Evolutionary conservation across 2,329 filamentous ascomycete genomes (phyloP), one percentile per base, ranked within the genome.

Genomic region (Arthroderma sp.): DNA sequence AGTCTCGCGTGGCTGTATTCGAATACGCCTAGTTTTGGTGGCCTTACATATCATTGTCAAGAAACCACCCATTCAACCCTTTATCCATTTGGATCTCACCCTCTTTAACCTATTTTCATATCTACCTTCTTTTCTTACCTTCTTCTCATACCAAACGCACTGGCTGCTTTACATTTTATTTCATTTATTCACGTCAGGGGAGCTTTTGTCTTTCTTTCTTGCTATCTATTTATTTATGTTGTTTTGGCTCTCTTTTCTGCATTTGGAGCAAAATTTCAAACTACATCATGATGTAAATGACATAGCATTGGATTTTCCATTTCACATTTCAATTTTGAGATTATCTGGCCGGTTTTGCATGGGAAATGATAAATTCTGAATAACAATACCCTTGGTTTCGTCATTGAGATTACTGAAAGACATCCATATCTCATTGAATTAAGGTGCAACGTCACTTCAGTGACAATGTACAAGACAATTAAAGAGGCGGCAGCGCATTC

Each of bases 1-100:
- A 49, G 38, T 48, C 46, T 6, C 42, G 46, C 31, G 46, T 47
- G n/a, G 50, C 46, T 5, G 29, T 51, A n/a, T 44, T 54, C 34
- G 52, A 53, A 40, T 45, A 46, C 42, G 50, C 47, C 22, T 49
- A 45, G 33, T 11, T 22, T 40, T 6, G 15, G 10, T 32, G 29
- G 5, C 11, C 30, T 6, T 7, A 42, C 22, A 6, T 36, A 36
- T 36, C 22, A 36, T 15, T 9, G 5, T 22, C 15, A 22, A 22
- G 15, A 22, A 22, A 22, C 15, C 3, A 22, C 15, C 15, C 15
- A 22, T 22, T 22, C 15, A 22, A 22, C 15, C 15, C 15, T 22
- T 5, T 5, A 15, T 36, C 9, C 1, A 10, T 6, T 15, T 9
- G 34, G 10, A 39, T 22, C 6, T 6, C 37, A 39, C 22, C 4